These are phyloP conservation scores for Pholiota microspora DNA, from an alignment of 768 basidiomycete species.

Conservation along the genomic window DNA sequence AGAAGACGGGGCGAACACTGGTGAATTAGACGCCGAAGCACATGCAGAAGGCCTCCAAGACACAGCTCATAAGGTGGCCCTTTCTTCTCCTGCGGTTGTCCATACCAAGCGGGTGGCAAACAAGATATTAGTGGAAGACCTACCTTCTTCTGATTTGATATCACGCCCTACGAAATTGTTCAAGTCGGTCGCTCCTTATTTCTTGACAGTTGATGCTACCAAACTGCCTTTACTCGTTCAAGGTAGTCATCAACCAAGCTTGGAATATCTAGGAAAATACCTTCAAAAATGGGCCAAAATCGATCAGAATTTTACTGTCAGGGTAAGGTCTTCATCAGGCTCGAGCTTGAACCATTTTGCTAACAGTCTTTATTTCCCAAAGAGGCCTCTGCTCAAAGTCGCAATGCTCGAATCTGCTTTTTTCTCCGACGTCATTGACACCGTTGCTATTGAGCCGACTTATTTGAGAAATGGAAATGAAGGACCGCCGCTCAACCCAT, in stretches of 20 bases:
- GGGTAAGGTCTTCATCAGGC: constrained; percentile 17
- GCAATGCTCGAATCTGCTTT: constrained; percentile 34
- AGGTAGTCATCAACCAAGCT: constrained; percentile 35
- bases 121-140: background rate
- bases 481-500: constrained; percentile 27
- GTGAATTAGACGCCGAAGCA: background rate
- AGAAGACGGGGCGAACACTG: background rate
- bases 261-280: constrained; percentile 33
- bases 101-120: background rate
- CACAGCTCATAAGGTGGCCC: background rate
- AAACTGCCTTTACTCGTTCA: constrained; percentile 27
- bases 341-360: no score
- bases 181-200: constrained; percentile 26
- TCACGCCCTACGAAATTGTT: constrained; percentile 25
- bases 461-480: constrained; percentile 16
- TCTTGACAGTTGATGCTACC: constrained; percentile 31
- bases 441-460: constrained; percentile 28
- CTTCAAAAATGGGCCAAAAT: constrained; percentile 34
- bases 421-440: constrained; percentile 31
- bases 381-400: constrained; percentile 32
- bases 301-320: constrained; percentile 27
- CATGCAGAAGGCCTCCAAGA: background rate
- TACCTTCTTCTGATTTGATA: background rate
- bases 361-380: background rate
- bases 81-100: constrained; percentile 19